Percentiles rank a stretch among this genome's conserved stretches.
phyloP scores from a whole-genome alignment of 441 rosid genomes.

The Lagerstroemia fauriei region DNA sequence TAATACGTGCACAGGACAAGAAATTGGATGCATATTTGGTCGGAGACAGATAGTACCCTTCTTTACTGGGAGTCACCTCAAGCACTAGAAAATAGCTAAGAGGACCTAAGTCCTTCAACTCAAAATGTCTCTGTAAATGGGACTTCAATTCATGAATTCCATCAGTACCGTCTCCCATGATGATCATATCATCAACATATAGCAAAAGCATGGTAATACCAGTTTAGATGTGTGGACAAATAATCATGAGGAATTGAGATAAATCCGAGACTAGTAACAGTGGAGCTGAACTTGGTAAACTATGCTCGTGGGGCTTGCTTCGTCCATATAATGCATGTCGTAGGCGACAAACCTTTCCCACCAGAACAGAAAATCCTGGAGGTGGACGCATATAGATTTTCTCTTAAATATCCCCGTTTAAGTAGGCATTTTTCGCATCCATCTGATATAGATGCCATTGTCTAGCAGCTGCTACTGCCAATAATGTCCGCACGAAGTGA shows the following conservation, averaged over 20 bases:
- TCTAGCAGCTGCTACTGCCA: neutral
- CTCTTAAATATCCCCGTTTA: neutral
- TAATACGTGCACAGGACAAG: neutral
- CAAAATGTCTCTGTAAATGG: neutral
- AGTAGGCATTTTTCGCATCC: conserved; percentile 2
- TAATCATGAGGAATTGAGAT: neutral
- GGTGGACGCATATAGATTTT: neutral
- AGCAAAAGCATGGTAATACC: neutral
- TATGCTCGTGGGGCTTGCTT: neutral
- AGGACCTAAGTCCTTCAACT: neutral
- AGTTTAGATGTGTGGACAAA: neutral
- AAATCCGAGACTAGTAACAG: neutral
- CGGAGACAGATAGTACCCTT: neutral
- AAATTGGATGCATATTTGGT: neutral
- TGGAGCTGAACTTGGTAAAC: neutral
- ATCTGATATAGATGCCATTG: neutral
- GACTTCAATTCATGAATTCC: neutral
- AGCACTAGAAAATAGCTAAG: neutral
- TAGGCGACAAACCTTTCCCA: neutral
- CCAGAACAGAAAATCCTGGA: neutral
- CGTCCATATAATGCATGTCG: neutral
- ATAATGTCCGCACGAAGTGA: neutral
- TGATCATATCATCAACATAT: neutral
- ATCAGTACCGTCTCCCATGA: neutral
- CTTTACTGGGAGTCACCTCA: neutral